Evolutionary conservation across 1,284 basidiomycete species (phyloP).

Genomic region (Sporisorium sorghi): DNA sequence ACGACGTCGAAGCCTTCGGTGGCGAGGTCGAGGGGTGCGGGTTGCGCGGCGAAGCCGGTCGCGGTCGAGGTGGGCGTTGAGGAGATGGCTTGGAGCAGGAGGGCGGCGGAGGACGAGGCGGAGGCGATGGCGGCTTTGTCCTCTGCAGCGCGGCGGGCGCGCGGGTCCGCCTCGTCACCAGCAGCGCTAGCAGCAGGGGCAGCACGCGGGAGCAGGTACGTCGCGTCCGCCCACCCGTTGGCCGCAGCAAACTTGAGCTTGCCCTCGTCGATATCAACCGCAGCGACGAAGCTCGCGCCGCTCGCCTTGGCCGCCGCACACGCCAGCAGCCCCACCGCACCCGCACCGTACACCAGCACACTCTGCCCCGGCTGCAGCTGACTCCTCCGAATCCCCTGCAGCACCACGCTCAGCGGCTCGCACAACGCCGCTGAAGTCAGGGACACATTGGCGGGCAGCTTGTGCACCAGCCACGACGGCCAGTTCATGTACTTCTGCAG

Average conservation of each 20-base stretch:
- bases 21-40: slow-evolving; percentile 27
- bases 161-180: slow-evolving; percentile 57
- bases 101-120: slow-evolving; percentile 71
- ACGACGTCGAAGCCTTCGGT: slow-evolving; percentile 83
- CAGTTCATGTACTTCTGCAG: slow-evolving; percentile 89
- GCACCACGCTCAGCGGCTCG: slow-evolving; percentile 88
- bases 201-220: slow-evolving; percentile 77
- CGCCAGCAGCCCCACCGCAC: slow-evolving; percentile 89
- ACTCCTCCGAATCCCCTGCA: slow-evolving; percentile 83
- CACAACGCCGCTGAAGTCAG: slow-evolving; percentile 86
- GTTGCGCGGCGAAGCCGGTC: slow-evolving; percentile 25
- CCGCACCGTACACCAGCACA: slow-evolving; percentile 89
- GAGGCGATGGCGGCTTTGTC: slow-evolving; percentile 72
- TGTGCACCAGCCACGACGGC: slow-evolving; percentile 84
- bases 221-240: slow-evolving; percentile 78
- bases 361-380: slow-evolving; percentile 75
- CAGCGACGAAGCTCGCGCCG: slow-evolving; percentile 59
- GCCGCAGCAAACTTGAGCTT: slow-evolving; percentile 48
- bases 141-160: slow-evolving; percentile 75
- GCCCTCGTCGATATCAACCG: slow-evolving; percentile 53
- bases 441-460: slow-evolving; percentile 80
- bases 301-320: slow-evolving; percentile 71
- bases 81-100: slow-evolving; percentile 32
- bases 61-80: not conserved
- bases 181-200: slow-evolving; percentile 72